phyloP scores from a whole-genome alignment of 192 early-diverging fungal genomes.

The Coemansia sp. region DNA sequence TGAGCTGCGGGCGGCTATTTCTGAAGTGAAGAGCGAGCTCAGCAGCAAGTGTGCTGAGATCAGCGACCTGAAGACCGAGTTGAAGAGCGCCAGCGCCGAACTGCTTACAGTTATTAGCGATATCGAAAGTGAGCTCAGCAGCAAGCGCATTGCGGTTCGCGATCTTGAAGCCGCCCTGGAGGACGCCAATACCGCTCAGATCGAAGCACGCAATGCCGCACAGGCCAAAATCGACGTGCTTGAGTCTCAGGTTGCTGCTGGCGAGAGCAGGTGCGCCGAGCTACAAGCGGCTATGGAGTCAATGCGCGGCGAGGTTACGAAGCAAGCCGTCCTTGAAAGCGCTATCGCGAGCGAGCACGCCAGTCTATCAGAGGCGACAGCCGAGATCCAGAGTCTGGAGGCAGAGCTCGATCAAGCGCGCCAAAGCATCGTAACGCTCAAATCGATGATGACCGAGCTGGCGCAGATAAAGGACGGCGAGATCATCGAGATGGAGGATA shows the following conservation, averaged over 20 bases:
- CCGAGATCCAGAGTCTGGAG: background rate
- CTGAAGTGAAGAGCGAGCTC: constrained; percentile 22
- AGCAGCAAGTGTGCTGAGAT: constrained; percentile 30
- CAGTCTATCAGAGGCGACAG: background rate
- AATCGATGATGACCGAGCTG: constrained; percentile 52
- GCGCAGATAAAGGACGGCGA: constrained; percentile 48
- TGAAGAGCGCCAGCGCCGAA: constrained; percentile 29
- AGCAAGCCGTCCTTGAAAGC: background rate
- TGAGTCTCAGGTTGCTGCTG: too few species aligned
- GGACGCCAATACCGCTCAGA: constrained; percentile 4
- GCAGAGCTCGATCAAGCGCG: constrained; percentile 26
- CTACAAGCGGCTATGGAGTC: background rate
- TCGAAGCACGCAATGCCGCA: constrained; percentile 10
- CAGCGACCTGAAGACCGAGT: constrained; percentile 24
- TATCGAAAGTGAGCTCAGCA: constrained; percentile 2
- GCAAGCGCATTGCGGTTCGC: background rate
- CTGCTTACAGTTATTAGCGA: background rate
- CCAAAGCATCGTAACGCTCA: constrained; percentile 27
- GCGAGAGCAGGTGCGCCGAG: background rate
- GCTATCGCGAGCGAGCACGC: background rate
- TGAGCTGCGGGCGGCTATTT: background rate
- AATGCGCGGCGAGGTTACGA: background rate
- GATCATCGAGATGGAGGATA: constrained; percentile 29
- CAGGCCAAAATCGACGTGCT: constrained; percentile 4
- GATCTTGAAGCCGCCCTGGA: constrained; percentile 4